phyloP scores from a whole-genome alignment of 1,284 basidiomycete species.

The Irpex sp. region DNA sequence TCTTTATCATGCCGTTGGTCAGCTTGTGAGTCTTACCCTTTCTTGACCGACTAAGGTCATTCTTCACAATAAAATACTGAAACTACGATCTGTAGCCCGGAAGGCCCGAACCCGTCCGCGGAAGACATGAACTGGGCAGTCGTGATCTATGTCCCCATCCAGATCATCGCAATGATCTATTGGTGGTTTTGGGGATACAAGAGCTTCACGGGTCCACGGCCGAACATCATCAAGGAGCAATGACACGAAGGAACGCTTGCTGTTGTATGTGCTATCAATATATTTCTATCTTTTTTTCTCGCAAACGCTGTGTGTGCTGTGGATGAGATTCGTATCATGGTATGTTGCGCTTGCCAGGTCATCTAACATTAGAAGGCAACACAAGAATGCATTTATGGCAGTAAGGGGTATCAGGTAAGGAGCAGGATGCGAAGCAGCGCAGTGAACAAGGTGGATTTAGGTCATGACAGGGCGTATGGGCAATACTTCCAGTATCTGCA shows the following conservation, averaged over 20 bases:
- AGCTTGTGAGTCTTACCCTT: constrained; percentile 13
- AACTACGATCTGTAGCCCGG: constrained; percentile 5
- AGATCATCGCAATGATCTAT: constrained; percentile 15
- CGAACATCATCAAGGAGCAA: constrained; percentile 6
- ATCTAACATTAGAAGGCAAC: no score
- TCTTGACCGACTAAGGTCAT: background rate
- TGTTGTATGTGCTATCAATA: background rate
- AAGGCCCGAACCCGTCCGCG: constrained; percentile 12
- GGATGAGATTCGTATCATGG: background rate
- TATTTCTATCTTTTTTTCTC: no score
- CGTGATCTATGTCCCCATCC: constrained; percentile 15
- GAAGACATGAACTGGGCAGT: constrained; percentile 18
- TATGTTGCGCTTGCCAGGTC: background rate
- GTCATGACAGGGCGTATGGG: constrained; percentile 6
- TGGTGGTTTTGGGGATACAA: constrained; percentile 17
- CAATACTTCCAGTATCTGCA: constrained; percentile 10
- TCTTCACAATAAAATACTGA: background rate
- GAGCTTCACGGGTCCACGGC: constrained; percentile 14
- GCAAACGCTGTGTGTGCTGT: no score
- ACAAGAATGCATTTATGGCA: background rate
- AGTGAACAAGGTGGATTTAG: no score
- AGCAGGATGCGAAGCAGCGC: no score
- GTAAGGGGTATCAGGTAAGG: background rate
- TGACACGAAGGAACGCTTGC: background rate
- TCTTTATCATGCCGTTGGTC: constrained; percentile 17